phyloP scores from a whole-genome alignment of 1,284 basidiomycete species.

The Peniophora sp. region DNA sequence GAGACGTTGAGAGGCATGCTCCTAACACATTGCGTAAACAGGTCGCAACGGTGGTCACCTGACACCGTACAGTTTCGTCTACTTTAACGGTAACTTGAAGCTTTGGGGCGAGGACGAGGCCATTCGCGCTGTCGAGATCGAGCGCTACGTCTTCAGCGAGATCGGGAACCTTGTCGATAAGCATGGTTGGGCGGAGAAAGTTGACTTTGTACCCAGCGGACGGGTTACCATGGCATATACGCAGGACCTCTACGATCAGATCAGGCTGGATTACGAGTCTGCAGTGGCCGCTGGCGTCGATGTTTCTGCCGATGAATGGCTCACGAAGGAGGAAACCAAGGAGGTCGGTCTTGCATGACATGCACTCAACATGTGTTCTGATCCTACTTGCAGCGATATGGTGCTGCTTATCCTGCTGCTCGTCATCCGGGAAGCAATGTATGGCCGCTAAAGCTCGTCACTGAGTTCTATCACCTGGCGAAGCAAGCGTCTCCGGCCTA shows the following conservation, averaged over 20 bases:
- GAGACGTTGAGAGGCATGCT: not conserved
- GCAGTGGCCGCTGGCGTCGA: constrained; percentile 48
- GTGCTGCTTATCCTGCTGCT: constrained; percentile 44
- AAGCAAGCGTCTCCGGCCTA: constrained; percentile 23
- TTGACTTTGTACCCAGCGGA: constrained; percentile 59
- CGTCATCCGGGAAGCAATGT: constrained; percentile 52
- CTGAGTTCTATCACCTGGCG: constrained; percentile 47
- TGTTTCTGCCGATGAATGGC: constrained; percentile 35
- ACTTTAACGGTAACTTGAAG: constrained; percentile 31
- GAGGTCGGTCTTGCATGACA: constrained; percentile 27
- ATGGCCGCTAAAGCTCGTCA: constrained; percentile 74
- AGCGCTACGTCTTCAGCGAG: constrained; percentile 44
- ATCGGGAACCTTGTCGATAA: constrained; percentile 43
- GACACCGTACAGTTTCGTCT: constrained; percentile 40
- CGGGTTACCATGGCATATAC: constrained; percentile 48
- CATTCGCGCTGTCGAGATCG: constrained; percentile 44
- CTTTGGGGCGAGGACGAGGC: constrained; percentile 48
- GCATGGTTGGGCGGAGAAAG: constrained; percentile 33
- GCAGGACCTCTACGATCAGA: constrained; percentile 29
- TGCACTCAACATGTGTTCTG: not conserved
- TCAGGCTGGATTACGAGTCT: constrained; percentile 39
- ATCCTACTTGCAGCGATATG: constrained; percentile 52
- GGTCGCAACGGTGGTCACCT: constrained; percentile 78
- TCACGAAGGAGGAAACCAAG: constrained; percentile 39
- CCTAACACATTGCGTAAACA: constrained; percentile 15